Evolutionary conservation across 2,329 filamentous ascomycete species (phyloP).

Genomic region (Colletotrichum destructivum): DNA sequence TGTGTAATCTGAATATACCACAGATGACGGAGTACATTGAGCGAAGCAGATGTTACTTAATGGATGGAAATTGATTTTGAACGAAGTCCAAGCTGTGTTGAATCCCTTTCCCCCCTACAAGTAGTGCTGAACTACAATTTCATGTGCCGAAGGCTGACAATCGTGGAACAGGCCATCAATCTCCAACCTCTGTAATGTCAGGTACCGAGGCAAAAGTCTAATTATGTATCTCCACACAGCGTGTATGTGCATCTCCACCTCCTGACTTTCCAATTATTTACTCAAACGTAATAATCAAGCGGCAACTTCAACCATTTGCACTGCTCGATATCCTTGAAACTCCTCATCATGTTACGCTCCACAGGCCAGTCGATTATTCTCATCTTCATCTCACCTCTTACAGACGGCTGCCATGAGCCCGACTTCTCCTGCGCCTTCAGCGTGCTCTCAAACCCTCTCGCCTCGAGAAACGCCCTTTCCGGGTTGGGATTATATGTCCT

Average conservation of each 20-base stretch:
- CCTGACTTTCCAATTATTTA: slow-evolving; percentile 1
- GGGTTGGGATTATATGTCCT: slow-evolving; percentile 61
- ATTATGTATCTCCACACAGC: neutral
- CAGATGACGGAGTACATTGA: neutral
- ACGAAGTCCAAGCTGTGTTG: neutral
- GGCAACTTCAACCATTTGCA: slow-evolving; percentile 60
- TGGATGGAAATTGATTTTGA: neutral
- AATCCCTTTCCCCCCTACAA: too few relatives aligned
- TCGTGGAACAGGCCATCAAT: too few relatives aligned
- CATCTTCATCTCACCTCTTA: slow-evolving; percentile 56
- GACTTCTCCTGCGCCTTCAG: slow-evolving; percentile 54
- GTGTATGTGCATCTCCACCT: slow-evolving; percentile 1
- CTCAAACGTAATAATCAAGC: slow-evolving; percentile 54
- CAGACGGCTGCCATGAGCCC: slow-evolving; percentile 55
- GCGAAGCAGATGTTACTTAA: slow-evolving; percentile 3
- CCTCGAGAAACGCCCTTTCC: slow-evolving; percentile 53
- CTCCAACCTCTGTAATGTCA: too few relatives aligned
- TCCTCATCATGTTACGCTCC: slow-evolving; percentile 46
- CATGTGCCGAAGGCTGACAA: too few relatives aligned
- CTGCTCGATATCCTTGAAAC: slow-evolving; percentile 62
- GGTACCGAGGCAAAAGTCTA: neutral
- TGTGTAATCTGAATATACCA: slow-evolving; percentile 1
- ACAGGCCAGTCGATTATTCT: slow-evolving; percentile 58
- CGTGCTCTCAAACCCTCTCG: slow-evolving; percentile 43
- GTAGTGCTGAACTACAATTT: too few relatives aligned